Base-by-base conservation (phyloP, 176 grass and related monocot species). In the Tuctoria greenei region DNA sequence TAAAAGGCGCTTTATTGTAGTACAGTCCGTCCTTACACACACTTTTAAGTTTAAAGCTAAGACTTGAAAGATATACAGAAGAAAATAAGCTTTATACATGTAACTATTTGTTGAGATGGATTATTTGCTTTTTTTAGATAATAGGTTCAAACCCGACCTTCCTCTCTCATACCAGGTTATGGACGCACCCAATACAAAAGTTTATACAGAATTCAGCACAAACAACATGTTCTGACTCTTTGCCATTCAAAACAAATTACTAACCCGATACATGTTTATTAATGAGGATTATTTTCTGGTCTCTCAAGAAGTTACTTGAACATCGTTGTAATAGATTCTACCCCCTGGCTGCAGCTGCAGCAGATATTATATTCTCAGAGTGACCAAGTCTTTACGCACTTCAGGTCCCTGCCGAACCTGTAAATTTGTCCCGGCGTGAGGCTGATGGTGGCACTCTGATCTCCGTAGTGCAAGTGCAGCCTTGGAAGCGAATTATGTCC, bases 401-500 rank as follows among this genome's bases (percentile, higher is more conserved):
- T 90, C 71, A 98, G 76, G 67, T 94, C 71, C 16, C 37, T 78
- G 44, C 66, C 67, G 44, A 94, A 81, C 69, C 39, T 90, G 78
- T 94, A 94, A 42, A 93, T 61, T 73, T 60, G 84, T 54, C 89
- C 79, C 0, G 51, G 28, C 1, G 72, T 74, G 26, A 92, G 10
- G 21, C 27, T 54, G 37, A 94, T 44, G 20, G 51, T 28, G 27
- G 55, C 15, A 43, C 61, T 42, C 35, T n/a, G 72, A 44, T 65
- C 64, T 0, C 45, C 43, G 1, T 94, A 94, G 76, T 87, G 86
- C 65, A 98, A 92, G 76, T 87, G 86, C 60, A 98, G 20, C 66
- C 73, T 83, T 20, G 27, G 49, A 72, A 92, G 45, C 2, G 72
- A 81, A 75, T 85, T 86, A 68, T 82, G 67, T 21, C 34, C 57